These are phyloP conservation scores for Silene uniflora DNA, from an alignment of 148 eudicot genomes.

Conservation along the genomic window DNA sequence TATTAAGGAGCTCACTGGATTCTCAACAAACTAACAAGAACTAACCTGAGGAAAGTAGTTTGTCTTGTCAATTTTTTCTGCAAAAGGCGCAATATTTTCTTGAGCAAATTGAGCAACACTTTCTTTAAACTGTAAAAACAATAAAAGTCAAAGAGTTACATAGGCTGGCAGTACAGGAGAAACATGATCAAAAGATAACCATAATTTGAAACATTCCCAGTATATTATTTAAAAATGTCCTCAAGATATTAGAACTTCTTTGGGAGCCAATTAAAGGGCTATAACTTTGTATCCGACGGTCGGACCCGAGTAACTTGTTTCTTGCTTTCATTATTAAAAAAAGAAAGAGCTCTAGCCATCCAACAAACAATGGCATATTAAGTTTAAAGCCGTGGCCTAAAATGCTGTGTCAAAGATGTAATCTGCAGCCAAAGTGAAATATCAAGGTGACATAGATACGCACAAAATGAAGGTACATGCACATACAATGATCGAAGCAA, in stretches of 20 bases:
- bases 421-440: too few relatives aligned
- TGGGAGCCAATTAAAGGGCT: too few relatives aligned
- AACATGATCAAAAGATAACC: not conserved
- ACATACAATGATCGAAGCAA: not conserved
- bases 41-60: slow-evolving; percentile 85
- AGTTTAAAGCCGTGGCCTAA: too few relatives aligned
- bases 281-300: too few relatives aligned
- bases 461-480: too few relatives aligned
- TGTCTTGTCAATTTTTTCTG: slow-evolving; percentile 67
- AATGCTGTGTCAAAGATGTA: too few relatives aligned
- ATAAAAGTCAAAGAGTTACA: not conserved
- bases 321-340: too few relatives aligned
- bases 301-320: too few relatives aligned
- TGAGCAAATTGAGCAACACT: slow-evolving; percentile 93
- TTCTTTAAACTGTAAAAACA: slow-evolving; percentile 71
- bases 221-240: not conserved
- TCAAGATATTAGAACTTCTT: too few relatives aligned
- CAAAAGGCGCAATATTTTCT: slow-evolving; percentile 93
- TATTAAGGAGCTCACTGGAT: not conserved
- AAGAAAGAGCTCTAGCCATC: too few relatives aligned
- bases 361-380: too few relatives aligned
- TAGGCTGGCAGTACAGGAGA: not conserved
- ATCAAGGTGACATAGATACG: too few relatives aligned
- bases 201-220: not conserved
- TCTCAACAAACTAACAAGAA: not conserved